These are phyloP conservation scores for Ramicandelaber brevisporus DNA, from an alignment of 192 early-diverging fungal genomes.

Conservation along the genomic window DNA sequence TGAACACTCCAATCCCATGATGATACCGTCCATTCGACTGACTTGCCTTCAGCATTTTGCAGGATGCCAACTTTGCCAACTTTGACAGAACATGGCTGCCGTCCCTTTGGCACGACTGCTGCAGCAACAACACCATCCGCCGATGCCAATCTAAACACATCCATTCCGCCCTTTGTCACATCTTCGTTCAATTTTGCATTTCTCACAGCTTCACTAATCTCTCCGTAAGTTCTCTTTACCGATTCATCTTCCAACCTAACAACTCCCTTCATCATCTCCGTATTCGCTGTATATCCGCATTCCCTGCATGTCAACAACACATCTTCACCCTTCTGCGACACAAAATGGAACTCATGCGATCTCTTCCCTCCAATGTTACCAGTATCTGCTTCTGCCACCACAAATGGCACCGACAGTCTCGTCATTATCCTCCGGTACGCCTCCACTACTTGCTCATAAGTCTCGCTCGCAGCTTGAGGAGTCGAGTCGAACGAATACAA, in stretches of 20 bases:
- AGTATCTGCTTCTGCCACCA: constrained; percentile 71
- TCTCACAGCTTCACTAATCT: background rate
- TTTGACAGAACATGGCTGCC: constrained; percentile 3
- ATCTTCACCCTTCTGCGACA: constrained; percentile 58
- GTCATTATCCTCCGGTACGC: constrained; percentile 57
- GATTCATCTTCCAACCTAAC: too few species aligned
- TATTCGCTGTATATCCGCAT: constrained; percentile 71
- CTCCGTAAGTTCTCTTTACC: constrained; percentile 9
- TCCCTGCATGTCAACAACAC: constrained; percentile 32
- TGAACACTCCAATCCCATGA: too few species aligned
- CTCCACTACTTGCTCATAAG: constrained; percentile 42
- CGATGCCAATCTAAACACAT: constrained; percentile 1
- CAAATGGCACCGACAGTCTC: constrained; percentile 52
- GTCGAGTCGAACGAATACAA: constrained; percentile 69
- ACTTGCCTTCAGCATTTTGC: background rate
- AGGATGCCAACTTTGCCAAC: constrained; percentile 4
- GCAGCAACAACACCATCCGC: constrained; percentile 5
- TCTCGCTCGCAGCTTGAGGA: constrained; percentile 30
- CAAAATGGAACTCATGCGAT: constrained; percentile 79
- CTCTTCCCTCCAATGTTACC: constrained; percentile 73
- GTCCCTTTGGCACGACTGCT: constrained; percentile 10
- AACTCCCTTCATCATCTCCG: too few species aligned
- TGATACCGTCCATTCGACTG: background rate
- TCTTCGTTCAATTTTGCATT: constrained; percentile 1
- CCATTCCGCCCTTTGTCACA: background rate